A percentile compares a stretch with the other conserved stretches of the same genome.
Evolutionary conservation across 2,329 filamentous ascomycete genomes (phyloP).

Genomic region (Diplodia seriata): DNA sequence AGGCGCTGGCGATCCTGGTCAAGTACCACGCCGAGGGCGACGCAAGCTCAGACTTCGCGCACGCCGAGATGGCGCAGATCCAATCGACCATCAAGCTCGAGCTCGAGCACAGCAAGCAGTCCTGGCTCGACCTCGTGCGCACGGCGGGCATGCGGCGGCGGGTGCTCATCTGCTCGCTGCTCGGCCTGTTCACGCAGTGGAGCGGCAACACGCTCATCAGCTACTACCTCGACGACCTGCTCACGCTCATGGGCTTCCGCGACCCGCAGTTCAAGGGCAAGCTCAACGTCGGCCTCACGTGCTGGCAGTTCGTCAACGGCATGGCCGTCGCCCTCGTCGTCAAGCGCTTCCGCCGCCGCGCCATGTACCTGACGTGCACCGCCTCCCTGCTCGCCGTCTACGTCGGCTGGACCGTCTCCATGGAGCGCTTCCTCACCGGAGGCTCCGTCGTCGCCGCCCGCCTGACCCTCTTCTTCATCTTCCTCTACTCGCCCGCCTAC

Average conservation of each 20-base stretch:
- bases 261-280: slow-evolving; percentile 59
- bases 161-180: slow-evolving; percentile 65
- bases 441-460: slow-evolving; percentile 45
- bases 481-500: slow-evolving; percentile 60
- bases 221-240: slow-evolving; percentile 71
- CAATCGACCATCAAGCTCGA: slow-evolving; percentile 68
- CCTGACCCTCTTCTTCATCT: slow-evolving; percentile 61
- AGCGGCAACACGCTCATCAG: slow-evolving; percentile 71
- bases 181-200: slow-evolving; percentile 71
- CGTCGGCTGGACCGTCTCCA: slow-evolving; percentile 48
- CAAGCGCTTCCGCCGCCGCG: slow-evolving; percentile 62
- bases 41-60: slow-evolving; percentile 60
- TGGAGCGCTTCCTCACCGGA: slow-evolving; percentile 54
- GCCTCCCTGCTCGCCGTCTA: slow-evolving; percentile 46
- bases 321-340: slow-evolving; percentile 64
- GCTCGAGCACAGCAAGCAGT: slow-evolving; percentile 60
- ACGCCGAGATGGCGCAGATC: slow-evolving; percentile 72
- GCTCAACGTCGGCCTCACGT: slow-evolving; percentile 66
- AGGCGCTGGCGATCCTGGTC: slow-evolving; percentile 66
- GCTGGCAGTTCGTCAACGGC: slow-evolving; percentile 54
- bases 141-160: slow-evolving; percentile 71
- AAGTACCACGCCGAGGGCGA: slow-evolving; percentile 69
- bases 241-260: slow-evolving; percentile 66
- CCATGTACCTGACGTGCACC: slow-evolving; percentile 61
- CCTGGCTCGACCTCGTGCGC: slow-evolving; percentile 66